These are phyloP conservation scores for Rhodotorula sp. DNA, from an alignment of 1,284 basidiomycete species.

Conservation along the genomic window DNA sequence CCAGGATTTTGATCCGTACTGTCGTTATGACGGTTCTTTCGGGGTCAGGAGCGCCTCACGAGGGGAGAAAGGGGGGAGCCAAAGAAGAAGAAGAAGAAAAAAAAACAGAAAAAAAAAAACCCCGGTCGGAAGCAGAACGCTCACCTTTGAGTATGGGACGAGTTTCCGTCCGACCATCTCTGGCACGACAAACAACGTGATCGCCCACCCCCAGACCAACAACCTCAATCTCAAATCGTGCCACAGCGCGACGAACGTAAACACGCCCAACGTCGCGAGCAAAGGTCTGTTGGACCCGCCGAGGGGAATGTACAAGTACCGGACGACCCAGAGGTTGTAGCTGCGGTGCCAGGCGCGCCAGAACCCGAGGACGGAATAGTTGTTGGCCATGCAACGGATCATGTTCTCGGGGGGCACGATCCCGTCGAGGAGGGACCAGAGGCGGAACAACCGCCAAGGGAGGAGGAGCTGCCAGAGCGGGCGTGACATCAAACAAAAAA, in stretches of 20 bases:
- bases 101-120: too few species aligned
- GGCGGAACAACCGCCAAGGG: constrained; percentile 94
- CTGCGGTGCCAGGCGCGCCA: constrained; percentile 96
- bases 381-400: constrained; percentile 98
- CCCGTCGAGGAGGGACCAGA: constrained; percentile 88
- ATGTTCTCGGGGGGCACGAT: constrained; percentile 97
- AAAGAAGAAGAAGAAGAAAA: neutral
- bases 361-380: constrained; percentile 89
- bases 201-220: constrained; percentile 95
- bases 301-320: constrained; percentile 94
- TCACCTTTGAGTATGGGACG: constrained; percentile 36
- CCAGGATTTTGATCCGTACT: constrained; percentile 72
- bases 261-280: constrained; percentile 73
- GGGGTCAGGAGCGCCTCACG: neutral
- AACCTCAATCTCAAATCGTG: constrained; percentile 87
- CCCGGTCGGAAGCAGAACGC: too few species aligned
- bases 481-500: too few species aligned
- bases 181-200: constrained; percentile 85
- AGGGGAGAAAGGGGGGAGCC: too few species aligned
- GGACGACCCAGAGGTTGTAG: constrained; percentile 93
- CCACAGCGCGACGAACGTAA: constrained; percentile 99
- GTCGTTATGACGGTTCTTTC: neutral
- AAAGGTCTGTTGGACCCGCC: constrained; percentile 69
- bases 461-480: too few species aligned
- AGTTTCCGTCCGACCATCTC: constrained; percentile 64